phyloP scores from a whole-genome alignment of 2,329 filamentous ascomycete genomes.

The Stemphylium beticola region DNA sequence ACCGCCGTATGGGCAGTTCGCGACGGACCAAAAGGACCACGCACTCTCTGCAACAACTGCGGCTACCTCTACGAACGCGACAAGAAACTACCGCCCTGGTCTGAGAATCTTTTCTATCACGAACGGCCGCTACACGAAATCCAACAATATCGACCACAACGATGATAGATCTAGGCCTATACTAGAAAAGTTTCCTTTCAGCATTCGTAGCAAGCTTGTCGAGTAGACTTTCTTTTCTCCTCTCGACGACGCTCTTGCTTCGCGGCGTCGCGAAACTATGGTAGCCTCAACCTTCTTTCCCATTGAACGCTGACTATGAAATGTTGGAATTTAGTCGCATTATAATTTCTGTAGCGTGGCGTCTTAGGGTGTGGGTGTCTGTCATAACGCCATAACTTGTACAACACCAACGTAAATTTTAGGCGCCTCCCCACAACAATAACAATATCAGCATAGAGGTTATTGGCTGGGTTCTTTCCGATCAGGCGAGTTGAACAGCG shows the following conservation, averaged over 20 bases:
- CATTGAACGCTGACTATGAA: background rate
- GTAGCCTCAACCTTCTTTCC: background rate
- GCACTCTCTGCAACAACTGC: conserved; percentile 91
- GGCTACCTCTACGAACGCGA: conserved; percentile 88
- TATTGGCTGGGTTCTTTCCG: background rate
- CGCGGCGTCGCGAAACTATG: background rate
- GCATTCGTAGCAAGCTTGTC: background rate
- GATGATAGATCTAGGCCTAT: conserved; percentile 4
- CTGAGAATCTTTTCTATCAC: conserved; percentile 68
- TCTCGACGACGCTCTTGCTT: background rate
- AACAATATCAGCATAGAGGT: background rate
- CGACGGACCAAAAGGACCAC: conserved; percentile 83
- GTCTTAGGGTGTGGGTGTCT: conserved; percentile 2
- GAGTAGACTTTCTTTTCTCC: background rate
- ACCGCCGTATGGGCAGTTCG: conserved; percentile 92
- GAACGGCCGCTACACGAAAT: conserved; percentile 46
- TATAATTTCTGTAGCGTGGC: conserved; percentile 7
- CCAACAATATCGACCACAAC: conserved; percentile 27
- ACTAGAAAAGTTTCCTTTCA: background rate
- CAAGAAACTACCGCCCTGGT: conserved; percentile 80
- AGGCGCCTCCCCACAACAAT: too few species aligned
- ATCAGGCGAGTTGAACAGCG: background rate
- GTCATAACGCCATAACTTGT: background rate
- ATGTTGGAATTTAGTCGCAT: conserved; percentile 1
- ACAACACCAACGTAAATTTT: background rate